These are phyloP conservation scores for Taphrina confusa DNA, from an alignment of 1,139 yeast genomes.

Conservation along the genomic window DNA sequence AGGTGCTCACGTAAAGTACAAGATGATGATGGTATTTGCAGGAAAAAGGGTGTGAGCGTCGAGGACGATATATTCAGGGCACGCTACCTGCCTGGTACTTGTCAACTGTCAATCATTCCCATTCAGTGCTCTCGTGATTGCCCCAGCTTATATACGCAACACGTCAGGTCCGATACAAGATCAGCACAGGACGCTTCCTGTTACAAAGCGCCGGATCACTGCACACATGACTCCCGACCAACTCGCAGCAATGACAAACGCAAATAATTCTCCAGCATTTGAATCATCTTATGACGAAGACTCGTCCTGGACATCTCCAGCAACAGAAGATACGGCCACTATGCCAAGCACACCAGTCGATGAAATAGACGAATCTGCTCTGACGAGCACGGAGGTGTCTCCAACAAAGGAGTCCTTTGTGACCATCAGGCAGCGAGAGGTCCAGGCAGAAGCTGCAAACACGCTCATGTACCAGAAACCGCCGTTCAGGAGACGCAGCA, in stretches of 20 bases:
- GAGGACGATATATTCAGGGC: conserved; percentile 5
- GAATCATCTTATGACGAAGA: conserved; percentile 2
- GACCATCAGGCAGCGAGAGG: conserved; percentile 10
- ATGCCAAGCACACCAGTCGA: conserved; percentile 12
- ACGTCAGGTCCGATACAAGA: too few species aligned
- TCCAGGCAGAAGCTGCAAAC: conserved; percentile 7
- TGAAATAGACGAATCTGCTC: not conserved
- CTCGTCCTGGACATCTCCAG: conserved; percentile 11
- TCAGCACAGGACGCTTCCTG: too few species aligned
- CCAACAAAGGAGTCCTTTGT: not conserved
- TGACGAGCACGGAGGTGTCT: conserved; percentile 1
- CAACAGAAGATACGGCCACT: conserved; percentile 9
- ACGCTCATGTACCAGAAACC: conserved; percentile 10
- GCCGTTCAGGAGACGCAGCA: conserved; percentile 7
- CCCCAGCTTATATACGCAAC: too few species aligned
- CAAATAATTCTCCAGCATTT: not conserved
- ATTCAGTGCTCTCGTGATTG: too few species aligned
- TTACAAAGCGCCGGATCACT: too few species aligned
- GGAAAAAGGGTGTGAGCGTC: not conserved
- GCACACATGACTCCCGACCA: too few species aligned
- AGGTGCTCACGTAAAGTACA: conserved; percentile 8
- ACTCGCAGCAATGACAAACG: too few species aligned
- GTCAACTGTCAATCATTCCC: too few species aligned
- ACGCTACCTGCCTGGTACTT: too few species aligned
- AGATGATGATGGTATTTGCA: not conserved